A percentile compares a stretch with the other conserved stretches of the same genome.
Conservation (phyloP, 2,329 filamentous ascomycete species). For the Purpureocillium lavendulum region DNA sequence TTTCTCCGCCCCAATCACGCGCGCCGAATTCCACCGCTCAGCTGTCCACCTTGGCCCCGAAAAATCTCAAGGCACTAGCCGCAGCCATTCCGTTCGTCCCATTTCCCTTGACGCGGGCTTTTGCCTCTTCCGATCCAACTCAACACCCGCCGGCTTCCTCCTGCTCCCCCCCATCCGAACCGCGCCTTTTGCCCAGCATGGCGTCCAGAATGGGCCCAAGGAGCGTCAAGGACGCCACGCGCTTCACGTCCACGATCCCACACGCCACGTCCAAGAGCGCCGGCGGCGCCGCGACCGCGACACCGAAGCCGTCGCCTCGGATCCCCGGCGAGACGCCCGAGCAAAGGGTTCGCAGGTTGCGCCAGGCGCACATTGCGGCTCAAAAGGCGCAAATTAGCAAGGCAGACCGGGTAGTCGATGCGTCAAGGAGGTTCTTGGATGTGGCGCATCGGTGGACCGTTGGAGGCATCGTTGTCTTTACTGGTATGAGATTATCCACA, state of each 20-base stretch:
- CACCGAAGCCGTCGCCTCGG: conserved; percentile 18
- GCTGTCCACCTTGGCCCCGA: conserved; percentile 8
- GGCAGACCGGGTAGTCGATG: conserved; percentile 41
- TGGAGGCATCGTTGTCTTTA: conserved; percentile 45
- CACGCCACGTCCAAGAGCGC: conserved; percentile 59
- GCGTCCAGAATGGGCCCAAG: conserved; percentile 44
- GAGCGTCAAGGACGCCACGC: conserved; percentile 71
- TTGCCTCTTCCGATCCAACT: background rate
- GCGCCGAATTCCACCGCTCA: conserved; percentile 17
- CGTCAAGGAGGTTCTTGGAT: conserved; percentile 42
- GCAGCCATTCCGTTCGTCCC: background rate
- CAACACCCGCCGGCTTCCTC: conserved; percentile 1
- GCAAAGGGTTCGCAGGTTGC: conserved; percentile 60
- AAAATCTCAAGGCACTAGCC: conserved; percentile 26
- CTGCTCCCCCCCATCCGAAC: background rate
- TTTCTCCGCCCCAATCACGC: conserved; percentile 27
- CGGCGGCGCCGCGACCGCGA: conserved; percentile 20
- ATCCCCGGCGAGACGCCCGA: conserved; percentile 52
- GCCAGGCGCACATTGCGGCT: conserved; percentile 60
- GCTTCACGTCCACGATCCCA: conserved; percentile 46
- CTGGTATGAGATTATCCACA: conserved; percentile 31
- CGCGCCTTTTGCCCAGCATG: conserved; percentile 18
- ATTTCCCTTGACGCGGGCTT: no score
- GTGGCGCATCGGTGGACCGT: conserved; percentile 48
- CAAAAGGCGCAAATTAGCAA: conserved; percentile 48